Percentiles rank a stretch among this genome's conserved stretches.
Evolutionary conservation across 129 eudicot genomes (phyloP).

Genomic region (Gnaphalium uliginosum): DNA sequence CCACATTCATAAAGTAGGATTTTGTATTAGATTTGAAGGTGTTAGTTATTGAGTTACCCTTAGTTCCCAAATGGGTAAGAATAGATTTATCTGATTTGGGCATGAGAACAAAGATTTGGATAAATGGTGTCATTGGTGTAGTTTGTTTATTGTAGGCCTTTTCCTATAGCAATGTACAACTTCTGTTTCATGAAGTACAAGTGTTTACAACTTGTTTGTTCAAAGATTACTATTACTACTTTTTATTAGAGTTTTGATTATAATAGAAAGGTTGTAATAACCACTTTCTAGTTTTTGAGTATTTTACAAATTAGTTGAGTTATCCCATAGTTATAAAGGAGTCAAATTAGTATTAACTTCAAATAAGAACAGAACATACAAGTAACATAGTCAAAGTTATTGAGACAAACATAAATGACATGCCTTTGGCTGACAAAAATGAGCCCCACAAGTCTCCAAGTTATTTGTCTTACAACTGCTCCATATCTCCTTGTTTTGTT

Average conservation of each 20-base stretch:
- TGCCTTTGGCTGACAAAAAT: conserved; percentile 9
- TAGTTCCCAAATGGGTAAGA: conserved; percentile 22
- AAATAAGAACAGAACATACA: background rate
- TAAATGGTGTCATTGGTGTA: conserved; percentile 30
- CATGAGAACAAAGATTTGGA: conserved; percentile 29
- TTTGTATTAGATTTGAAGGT: conserved; percentile 29
- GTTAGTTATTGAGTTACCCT: conserved; percentile 17
- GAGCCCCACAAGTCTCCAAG: conserved; percentile 26
- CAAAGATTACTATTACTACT: background rate
- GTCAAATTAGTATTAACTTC: too few species aligned
- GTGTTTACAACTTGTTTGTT: conserved; percentile 19
- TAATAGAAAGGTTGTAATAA: too few species aligned
- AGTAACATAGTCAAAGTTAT: background rate
- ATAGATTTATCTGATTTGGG: conserved; percentile 19
- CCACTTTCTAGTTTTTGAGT: background rate
- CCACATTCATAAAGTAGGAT: conserved; percentile 22
- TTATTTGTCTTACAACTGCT: conserved; percentile 24
- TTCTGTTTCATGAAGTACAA: conserved; percentile 27
- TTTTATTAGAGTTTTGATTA: too few species aligned
- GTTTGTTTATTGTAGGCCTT: conserved; percentile 38
- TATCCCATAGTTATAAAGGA: background rate
- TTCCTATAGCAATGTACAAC: conserved; percentile 22
- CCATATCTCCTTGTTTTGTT: conserved; percentile 45
- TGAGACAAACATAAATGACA: background rate
- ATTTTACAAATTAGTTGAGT: background rate